Evolutionary conservation across 768 basidiomycete genomes (phyloP).

Genomic region (Trametes villosa): DNA sequence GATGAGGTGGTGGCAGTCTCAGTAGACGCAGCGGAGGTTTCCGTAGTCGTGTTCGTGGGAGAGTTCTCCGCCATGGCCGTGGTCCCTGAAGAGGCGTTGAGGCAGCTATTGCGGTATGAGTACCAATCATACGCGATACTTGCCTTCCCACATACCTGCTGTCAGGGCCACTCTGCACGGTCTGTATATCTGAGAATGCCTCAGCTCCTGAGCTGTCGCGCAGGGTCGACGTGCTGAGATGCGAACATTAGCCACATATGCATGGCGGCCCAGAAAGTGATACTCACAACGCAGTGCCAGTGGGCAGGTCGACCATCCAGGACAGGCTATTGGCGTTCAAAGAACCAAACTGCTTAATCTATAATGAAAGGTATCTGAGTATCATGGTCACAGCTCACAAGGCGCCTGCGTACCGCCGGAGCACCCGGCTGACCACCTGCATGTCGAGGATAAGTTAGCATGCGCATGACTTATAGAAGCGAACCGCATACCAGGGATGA

Average conservation of each 20-base stretch:
- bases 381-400: conserved; percentile 1
- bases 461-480: neutral
- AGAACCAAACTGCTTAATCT: conserved; percentile 60
- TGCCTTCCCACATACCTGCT: neutral
- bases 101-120: conserved; percentile 25
- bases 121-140: neutral
- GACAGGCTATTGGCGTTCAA: conserved; percentile 49
- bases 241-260: neutral
- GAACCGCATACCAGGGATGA: conserved; percentile 59
- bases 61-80: neutral
- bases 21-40: conserved; percentile 8
- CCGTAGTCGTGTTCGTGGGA: neutral
- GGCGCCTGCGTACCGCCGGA: conserved; percentile 47
- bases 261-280: neutral
- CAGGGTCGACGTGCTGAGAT: conserved; percentile 52
- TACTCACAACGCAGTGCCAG: conserved; percentile 53
- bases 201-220: conserved; percentile 61
- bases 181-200: conserved; percentile 57
- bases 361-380: neutral
- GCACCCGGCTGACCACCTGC: conserved; percentile 59
- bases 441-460: neutral
- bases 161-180: conserved; percentile 40
- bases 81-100: conserved; percentile 23
- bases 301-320: conserved; percentile 57
- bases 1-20: conserved; percentile 3